These are phyloP conservation scores for Claviceps maximensis DNA, from an alignment of 2,329 filamentous ascomycete species.

Conservation along the genomic window DNA sequence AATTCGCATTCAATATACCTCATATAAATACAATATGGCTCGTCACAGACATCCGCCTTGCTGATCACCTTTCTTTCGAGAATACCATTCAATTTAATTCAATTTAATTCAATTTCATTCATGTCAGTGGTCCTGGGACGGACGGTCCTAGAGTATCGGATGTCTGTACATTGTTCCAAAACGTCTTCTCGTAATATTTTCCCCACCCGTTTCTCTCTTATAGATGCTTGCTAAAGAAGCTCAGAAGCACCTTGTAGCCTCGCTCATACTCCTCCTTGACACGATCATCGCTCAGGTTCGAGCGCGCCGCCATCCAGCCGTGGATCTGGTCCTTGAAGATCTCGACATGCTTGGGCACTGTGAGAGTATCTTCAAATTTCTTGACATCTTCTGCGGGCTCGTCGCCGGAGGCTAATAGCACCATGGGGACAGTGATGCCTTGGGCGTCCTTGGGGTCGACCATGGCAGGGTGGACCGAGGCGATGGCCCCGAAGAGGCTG, in stretches of 20 bases:
- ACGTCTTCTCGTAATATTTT: not conserved
- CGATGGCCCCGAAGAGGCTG: slow-evolving; percentile 43
- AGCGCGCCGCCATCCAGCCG: slow-evolving; percentile 61
- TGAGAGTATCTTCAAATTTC: slow-evolving; percentile 41
- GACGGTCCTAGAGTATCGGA: not conserved
- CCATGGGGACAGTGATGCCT: slow-evolving; percentile 46
- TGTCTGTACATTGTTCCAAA: not conserved
- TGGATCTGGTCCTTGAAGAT: slow-evolving; percentile 55
- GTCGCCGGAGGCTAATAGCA: slow-evolving; percentile 52
- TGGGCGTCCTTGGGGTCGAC: slow-evolving; percentile 48
- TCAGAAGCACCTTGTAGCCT: slow-evolving; percentile 44
- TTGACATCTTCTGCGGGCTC: slow-evolving; percentile 42
- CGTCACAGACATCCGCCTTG: no score
- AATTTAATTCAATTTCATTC: not conserved
- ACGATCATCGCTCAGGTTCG: slow-evolving; percentile 41
- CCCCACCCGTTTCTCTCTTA: slow-evolving; percentile 8
- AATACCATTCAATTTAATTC: no score
- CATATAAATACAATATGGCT: no score
- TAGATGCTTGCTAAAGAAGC: slow-evolving; percentile 43
- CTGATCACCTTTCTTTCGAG: no score
- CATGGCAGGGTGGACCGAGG: slow-evolving; percentile 47
- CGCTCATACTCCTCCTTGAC: slow-evolving; percentile 49
- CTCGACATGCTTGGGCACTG: slow-evolving; percentile 46
- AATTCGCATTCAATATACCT: no score
- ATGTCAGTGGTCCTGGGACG: not conserved